These are phyloP conservation scores for Elsinoe australis DNA, from an alignment of 2,329 filamentous ascomycete genomes.

Conservation along the genomic window DNA sequence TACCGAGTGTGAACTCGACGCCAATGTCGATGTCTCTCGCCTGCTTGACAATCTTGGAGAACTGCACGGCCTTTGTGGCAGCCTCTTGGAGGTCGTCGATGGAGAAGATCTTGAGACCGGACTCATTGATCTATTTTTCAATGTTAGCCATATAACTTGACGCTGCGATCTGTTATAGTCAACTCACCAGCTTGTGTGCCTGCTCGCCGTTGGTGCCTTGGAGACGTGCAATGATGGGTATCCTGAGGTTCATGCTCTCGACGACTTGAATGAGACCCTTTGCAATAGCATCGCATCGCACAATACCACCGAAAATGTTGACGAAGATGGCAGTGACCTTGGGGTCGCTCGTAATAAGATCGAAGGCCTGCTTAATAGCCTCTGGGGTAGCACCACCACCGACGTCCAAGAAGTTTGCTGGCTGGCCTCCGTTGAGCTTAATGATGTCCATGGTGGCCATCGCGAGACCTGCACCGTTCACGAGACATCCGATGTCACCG, in stretches of 20 bases:
- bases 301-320: slow-evolving; percentile 99
- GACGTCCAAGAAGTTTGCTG: slow-evolving; percentile 98
- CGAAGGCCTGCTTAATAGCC: slow-evolving; percentile 95
- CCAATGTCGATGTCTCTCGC: slow-evolving; percentile 95
- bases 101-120: slow-evolving; percentile 98
- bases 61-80: slow-evolving; percentile 96
- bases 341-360: slow-evolving; percentile 95
- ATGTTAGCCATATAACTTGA: neutral
- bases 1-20: slow-evolving; percentile 89
- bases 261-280: slow-evolving; percentile 93
- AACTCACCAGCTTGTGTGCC: slow-evolving; percentile 66
- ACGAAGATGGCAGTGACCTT: slow-evolving; percentile 99
- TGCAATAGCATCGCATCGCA: slow-evolving; percentile 94
- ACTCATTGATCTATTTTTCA: slow-evolving; percentile 69
- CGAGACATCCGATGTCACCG: slow-evolving; percentile 96
- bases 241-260: slow-evolving; percentile 88
- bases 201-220: slow-evolving; percentile 98
- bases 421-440: slow-evolving; percentile 94
- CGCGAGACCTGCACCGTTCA: slow-evolving; percentile 97
- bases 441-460: slow-evolving; percentile 99
- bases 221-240: slow-evolving; percentile 91
- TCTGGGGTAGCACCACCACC: slow-evolving; percentile 94
- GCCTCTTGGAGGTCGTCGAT: slow-evolving; percentile 97
- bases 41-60: slow-evolving; percentile 99
- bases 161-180: neutral